phyloP scores from a whole-genome alignment of 805 yeast species.

The Candida schatavii region DNA sequence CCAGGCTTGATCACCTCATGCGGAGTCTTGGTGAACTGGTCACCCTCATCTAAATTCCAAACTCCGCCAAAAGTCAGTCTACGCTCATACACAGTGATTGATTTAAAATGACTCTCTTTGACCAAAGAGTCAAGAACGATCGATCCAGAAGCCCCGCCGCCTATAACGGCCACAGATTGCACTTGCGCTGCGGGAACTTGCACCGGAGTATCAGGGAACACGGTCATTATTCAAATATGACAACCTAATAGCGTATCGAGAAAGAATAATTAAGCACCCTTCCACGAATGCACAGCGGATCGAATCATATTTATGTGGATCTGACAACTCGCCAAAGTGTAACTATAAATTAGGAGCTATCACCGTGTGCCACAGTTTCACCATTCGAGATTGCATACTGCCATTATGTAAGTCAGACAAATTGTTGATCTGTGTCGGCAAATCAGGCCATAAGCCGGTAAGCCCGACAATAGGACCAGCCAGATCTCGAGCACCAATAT shows the following conservation, averaged over 20 bases:
- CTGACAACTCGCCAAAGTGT: neutral
- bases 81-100: conserved; percentile 40
- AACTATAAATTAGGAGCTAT: neutral
- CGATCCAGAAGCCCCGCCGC: conserved; percentile 53
- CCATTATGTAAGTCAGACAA: neutral
- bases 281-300: neutral
- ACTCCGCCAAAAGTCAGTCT: conserved; percentile 41
- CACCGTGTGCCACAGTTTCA: conserved; percentile 1
- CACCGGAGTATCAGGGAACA: conserved; percentile 8
- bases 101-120: conserved; percentile 28
- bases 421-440: too few species aligned
- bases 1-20: conserved; percentile 21
- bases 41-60: conserved; percentile 34
- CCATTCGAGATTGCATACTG: neutral
- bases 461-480: too few species aligned
- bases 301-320: neutral
- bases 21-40: conserved; percentile 14
- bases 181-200: conserved; percentile 11
- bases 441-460: too few species aligned
- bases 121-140: conserved; percentile 38
- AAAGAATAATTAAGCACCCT: conserved; percentile 8
- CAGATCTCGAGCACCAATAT: too few species aligned
- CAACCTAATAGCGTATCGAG: conserved; percentile 25
- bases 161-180: conserved; percentile 40
- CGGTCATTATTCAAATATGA: conserved; percentile 35